Conservation (phyloP, 2,329 filamentous ascomycete genomes). For the Penicillium fuscoglaucum region DNA sequence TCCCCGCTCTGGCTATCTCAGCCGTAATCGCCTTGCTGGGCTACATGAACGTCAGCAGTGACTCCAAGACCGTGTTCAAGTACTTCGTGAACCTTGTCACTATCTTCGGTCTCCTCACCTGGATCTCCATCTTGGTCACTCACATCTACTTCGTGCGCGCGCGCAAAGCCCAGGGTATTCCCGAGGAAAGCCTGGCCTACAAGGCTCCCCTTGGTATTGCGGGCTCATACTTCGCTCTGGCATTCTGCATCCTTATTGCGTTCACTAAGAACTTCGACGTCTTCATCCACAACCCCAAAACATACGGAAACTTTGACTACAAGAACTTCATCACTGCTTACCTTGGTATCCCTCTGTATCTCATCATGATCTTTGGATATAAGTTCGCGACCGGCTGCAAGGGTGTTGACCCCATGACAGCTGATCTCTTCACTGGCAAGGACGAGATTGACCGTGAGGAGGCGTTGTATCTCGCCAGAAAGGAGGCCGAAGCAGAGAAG, state of each 20-base stretch:
- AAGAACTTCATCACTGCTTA: conserved; percentile 77
- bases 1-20: conserved; percentile 63
- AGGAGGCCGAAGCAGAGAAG: conserved; percentile 46
- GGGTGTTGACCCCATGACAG: conserved; percentile 58
- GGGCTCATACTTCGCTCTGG: conserved; percentile 67
- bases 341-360: conserved; percentile 72
- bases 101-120: conserved; percentile 66
- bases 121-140: conserved; percentile 67
- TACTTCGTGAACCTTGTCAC: conserved; percentile 70
- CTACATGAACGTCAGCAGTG: conserved; percentile 64
- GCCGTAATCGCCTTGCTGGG: conserved; percentile 65
- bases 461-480: conserved; percentile 63
- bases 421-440: conserved; percentile 72
- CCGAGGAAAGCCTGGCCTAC: conserved; percentile 60
- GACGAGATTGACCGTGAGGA: conserved; percentile 72
- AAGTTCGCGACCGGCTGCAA: conserved; percentile 59
- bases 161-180: conserved; percentile 60
- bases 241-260: conserved; percentile 70
- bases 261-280: conserved; percentile 81
- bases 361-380: conserved; percentile 68
- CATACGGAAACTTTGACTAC: conserved; percentile 64
- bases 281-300: conserved; percentile 54
- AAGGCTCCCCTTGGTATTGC: conserved; percentile 69
- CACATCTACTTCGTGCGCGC: conserved; percentile 68
- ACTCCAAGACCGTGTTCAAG: conserved; percentile 58